A percentile compares a stretch with the other conserved stretches of the same genome.
Evolutionary conservation across 768 basidiomycete genomes (phyloP).

Genomic region (Tylopilus balloui): DNA sequence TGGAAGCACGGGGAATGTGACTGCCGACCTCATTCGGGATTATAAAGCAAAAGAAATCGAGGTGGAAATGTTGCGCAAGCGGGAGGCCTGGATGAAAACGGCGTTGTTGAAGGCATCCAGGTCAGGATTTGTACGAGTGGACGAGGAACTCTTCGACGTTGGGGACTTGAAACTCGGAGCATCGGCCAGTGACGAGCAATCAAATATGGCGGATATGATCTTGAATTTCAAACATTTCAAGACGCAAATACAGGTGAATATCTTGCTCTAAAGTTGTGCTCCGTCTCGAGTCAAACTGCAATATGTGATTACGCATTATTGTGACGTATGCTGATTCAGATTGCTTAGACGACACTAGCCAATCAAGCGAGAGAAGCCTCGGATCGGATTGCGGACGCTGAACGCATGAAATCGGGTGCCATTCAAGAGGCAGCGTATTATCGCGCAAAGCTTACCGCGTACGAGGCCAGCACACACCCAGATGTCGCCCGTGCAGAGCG

Average conservation of each 20-base stretch:
- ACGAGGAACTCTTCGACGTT: conserved; percentile 44
- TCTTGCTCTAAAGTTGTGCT: neutral
- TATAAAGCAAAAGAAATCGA: conserved; percentile 80
- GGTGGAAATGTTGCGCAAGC: conserved; percentile 67
- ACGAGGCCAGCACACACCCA: conserved; percentile 63
- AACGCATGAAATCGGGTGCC: conserved; percentile 70
- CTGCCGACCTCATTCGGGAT: conserved; percentile 74
- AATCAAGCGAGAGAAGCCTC: conserved; percentile 76
- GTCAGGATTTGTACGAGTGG: conserved; percentile 70
- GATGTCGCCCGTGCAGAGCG: conserved; percentile 73
- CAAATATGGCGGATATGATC: conserved; percentile 62
- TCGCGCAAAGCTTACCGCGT: conserved; percentile 87
- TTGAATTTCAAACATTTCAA: conserved; percentile 85
- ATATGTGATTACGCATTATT: neutral
- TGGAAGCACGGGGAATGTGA: conserved; percentile 62
- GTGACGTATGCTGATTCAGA: conserved; percentile 8
- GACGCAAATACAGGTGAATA: conserved; percentile 76
- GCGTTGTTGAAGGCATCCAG: conserved; percentile 71
- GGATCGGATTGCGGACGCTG: conserved; percentile 73
- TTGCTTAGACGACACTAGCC: conserved; percentile 56
- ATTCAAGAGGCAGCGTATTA: conserved; percentile 94
- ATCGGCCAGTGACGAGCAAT: conserved; percentile 39
- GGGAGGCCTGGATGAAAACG: conserved; percentile 83
- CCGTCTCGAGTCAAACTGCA: neutral
- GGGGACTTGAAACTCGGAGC: conserved; percentile 33